Evolutionary conservation across 1,139 yeast species (phyloP).

Genomic region (Citeromyces hawaiiensis): DNA sequence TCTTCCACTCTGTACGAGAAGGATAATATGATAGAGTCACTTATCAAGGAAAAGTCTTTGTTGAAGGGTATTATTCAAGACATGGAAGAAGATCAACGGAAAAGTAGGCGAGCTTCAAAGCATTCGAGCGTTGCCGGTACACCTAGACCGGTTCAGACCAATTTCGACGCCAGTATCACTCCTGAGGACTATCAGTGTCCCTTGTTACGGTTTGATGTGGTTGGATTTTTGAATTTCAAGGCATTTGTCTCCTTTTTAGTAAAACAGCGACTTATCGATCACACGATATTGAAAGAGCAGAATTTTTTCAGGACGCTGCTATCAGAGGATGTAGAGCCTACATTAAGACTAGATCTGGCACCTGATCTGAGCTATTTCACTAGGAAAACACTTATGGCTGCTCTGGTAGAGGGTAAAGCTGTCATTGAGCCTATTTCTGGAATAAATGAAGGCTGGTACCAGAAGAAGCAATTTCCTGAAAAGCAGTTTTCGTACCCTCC

Average conservation of each 20-base stretch:
- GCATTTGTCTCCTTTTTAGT: conserved; percentile 12
- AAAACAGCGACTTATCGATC: conserved; percentile 4
- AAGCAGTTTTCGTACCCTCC: conserved; percentile 24
- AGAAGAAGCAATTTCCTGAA: conserved; percentile 1
- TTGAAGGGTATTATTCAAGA: conserved; percentile 46
- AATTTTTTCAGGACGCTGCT: conserved; percentile 54
- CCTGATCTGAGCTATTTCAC: conserved; percentile 50
- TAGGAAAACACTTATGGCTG: conserved; percentile 44
- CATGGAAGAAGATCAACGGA: conserved; percentile 20
- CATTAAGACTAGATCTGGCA: conserved; percentile 43
- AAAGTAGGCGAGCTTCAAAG: conserved; percentile 2
- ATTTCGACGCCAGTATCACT: no score
- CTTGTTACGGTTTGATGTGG: conserved; percentile 46
- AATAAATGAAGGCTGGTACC: conserved; percentile 49
- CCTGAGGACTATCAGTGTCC: conserved; percentile 9
- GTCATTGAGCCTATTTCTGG: conserved; percentile 83
- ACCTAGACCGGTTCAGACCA: neutral
- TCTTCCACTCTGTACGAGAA: conserved; percentile 60
- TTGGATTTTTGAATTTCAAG: conserved; percentile 19
- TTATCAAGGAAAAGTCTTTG: conserved; percentile 58
- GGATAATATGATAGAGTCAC: conserved; percentile 49
- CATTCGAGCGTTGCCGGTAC: neutral
- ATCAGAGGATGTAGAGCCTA: conserved; percentile 71
- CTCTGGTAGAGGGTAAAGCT: conserved; percentile 69
- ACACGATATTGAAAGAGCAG: conserved; percentile 27